Percentiles rank a stretch among this genome's conserved stretches.
Conservation (phyloP, 2,329 filamentous ascomycete species). For the Colletotrichum falcatum region DNA sequence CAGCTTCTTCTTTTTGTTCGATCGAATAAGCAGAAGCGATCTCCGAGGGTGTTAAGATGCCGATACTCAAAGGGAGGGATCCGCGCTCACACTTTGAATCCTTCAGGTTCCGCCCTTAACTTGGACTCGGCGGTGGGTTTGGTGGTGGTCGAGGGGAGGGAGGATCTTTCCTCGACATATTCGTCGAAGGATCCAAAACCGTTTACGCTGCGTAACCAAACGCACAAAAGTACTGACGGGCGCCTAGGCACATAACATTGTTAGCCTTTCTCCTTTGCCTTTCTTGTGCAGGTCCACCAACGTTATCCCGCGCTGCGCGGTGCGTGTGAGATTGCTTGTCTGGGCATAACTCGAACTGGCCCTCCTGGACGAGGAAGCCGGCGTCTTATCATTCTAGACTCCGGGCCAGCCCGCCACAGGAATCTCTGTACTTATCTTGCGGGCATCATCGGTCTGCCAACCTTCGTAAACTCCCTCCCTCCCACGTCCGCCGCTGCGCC, state of each 20-base stretch:
- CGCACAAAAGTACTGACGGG: background rate
- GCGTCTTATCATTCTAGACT: background rate
- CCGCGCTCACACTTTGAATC: background rate
- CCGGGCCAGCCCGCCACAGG: background rate
- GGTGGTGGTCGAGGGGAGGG: constrained; percentile 52
- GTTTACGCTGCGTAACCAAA: background rate
- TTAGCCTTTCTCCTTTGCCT: background rate
- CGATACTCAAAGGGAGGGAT: no score
- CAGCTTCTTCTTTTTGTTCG: background rate
- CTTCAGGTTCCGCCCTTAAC: background rate
- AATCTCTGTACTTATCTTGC: background rate
- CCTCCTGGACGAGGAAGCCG: background rate
- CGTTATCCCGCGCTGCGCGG: background rate
- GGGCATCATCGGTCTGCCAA: constrained; percentile 23
- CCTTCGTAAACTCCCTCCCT: constrained; percentile 8
- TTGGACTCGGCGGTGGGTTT: constrained; percentile 53
- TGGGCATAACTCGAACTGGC: no score
- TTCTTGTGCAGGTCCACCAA: background rate
- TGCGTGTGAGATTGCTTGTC: background rate
- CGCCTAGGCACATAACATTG: background rate
- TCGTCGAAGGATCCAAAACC: background rate
- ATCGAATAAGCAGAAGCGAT: background rate
- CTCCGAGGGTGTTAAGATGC: background rate
- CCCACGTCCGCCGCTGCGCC: constrained; percentile 22
- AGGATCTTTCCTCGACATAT: constrained; percentile 52